These are phyloP conservation scores for Suhomyces kunorum DNA, from an alignment of 1,139 yeast species.

Conservation along the genomic window DNA sequence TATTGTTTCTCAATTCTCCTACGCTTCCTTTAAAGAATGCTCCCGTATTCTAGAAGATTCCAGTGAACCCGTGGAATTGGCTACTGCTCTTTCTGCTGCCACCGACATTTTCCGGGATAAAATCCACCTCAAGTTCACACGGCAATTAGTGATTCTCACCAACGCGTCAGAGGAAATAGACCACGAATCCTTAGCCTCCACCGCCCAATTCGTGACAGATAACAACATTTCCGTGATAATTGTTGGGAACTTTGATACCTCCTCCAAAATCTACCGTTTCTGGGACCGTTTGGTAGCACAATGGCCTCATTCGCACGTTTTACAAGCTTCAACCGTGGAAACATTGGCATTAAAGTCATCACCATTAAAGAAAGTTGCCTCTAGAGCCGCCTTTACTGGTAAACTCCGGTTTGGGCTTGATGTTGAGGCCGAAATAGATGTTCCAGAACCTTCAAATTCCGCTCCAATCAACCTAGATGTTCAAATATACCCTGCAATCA, in stretches of 20 bases:
- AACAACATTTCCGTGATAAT: conserved; percentile 27
- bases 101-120: conserved; percentile 34
- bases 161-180: conserved; percentile 24
- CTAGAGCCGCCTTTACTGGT: conserved; percentile 41
- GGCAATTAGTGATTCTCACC: conserved; percentile 51
- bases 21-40: conserved; percentile 21
- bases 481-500: conserved; percentile 67
- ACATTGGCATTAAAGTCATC: conserved; percentile 22
- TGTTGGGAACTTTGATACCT: conserved; percentile 1
- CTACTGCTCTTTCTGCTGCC: conserved; percentile 33
- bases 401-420: conserved; percentile 41
- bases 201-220: conserved; percentile 21
- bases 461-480: conserved; percentile 43
- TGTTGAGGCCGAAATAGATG: conserved; percentile 8
- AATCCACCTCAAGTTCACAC: conserved; percentile 29
- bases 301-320: conserved; percentile 17
- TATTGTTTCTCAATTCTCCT: conserved; percentile 27
- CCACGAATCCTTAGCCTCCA: conserved; percentile 18
- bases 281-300: conserved; percentile 21
- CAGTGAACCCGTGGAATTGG: conserved; percentile 17
- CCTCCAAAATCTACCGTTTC: neutral
- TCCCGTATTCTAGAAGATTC: conserved; percentile 2
- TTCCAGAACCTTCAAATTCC: conserved; percentile 8
- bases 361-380: conserved; percentile 37
- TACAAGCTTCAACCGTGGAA: conserved; percentile 21